Conservation (phyloP, 495 filamentous ascomycete species). For the Diplogelasinospora grovesii region DNA sequence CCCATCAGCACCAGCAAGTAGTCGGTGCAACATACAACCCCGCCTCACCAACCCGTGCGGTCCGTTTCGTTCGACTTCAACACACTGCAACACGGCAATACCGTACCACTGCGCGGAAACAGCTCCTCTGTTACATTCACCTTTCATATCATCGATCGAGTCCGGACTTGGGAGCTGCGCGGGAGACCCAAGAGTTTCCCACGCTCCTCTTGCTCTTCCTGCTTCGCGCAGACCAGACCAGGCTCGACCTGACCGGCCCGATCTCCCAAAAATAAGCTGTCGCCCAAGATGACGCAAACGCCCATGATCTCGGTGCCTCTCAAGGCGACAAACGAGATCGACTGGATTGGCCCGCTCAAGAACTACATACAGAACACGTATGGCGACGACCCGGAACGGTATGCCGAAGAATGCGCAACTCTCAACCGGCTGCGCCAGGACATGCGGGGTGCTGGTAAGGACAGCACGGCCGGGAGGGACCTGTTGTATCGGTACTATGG, state of each 20-base stretch:
- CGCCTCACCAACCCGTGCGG: background rate
- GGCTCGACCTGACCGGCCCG: background rate
- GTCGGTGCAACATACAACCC: too few species aligned
- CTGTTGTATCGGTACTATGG: constrained; percentile 96
- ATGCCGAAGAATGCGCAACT: constrained; percentile 87
- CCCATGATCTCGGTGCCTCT: constrained; percentile 90
- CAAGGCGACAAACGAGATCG: constrained; percentile 98
- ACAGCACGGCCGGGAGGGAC: constrained; percentile 90
- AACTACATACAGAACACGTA: constrained; percentile 88
- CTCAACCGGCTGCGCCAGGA: constrained; percentile 97
- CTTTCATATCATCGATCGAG: too few species aligned
- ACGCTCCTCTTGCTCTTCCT: too few species aligned
- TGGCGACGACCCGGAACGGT: constrained; percentile 92
- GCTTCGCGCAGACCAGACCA: constrained; percentile 5
- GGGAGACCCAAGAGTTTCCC: too few species aligned
- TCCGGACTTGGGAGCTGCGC: too few species aligned
- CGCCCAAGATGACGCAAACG: constrained; percentile 58
- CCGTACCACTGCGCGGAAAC: background rate
- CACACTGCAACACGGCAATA: background rate
- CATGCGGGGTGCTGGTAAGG: constrained; percentile 95
- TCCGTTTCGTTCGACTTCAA: too few species aligned
- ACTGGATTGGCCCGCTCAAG: constrained; percentile 94
- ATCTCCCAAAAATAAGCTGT: background rate
- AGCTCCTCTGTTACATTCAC: too few species aligned
- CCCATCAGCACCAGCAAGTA: too few species aligned